Evolutionary conservation across 129 eudicot genomes (phyloP), one percentile per base, ranked within the genome.

Genomic region (Arctium lappa): DNA sequence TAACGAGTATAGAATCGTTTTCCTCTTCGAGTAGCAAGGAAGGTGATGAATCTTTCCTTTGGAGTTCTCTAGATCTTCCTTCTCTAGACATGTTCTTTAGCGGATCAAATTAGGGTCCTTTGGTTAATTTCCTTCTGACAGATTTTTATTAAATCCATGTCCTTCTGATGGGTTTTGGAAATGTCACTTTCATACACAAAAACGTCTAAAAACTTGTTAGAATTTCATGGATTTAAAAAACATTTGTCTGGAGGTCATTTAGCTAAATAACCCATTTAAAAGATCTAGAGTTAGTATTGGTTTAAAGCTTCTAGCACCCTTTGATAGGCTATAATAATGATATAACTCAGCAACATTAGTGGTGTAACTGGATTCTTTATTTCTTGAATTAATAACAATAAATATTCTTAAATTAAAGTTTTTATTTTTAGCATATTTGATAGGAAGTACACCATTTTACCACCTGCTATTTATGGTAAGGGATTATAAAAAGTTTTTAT

Each of bases 61-160:
- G 90, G 90, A 87, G 84, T 74, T 87, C 89, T 36, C 86, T 89
- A 77, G 90, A 89, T 82, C 84, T 85, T 75, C 79, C 83, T 34
- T 76, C 88, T 6, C 38, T 82, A 65, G 83, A 79, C 37, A 78
- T 77, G 84, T 80, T 85, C 77, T 89, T 87, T 81, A 88, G 85
- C 76, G 80, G 84, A 77, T 85, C 79, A 18, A 44, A 60, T 62
- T 78, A 84, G 68, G 30, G 29, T 53, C 7, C 1, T 53, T n/a
- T 15, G 22, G 63, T 53, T 53, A 53, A 53, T 3, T 1, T 13
- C 22, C 65, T 53, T 53, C 7, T 15, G 2, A n/a, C 27, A 53
- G 27, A 1, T 60, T 60, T 4, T 16, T 16, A 4, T 60, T 16
- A 60, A 60, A 60, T 60, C 29, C 9, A 60, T 4, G 29, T 16